Evolutionary conservation across 1,284 basidiomycete species (phyloP), one percentile per base, ranked within the genome.

Genomic region (Cryptococcus sp.): DNA sequence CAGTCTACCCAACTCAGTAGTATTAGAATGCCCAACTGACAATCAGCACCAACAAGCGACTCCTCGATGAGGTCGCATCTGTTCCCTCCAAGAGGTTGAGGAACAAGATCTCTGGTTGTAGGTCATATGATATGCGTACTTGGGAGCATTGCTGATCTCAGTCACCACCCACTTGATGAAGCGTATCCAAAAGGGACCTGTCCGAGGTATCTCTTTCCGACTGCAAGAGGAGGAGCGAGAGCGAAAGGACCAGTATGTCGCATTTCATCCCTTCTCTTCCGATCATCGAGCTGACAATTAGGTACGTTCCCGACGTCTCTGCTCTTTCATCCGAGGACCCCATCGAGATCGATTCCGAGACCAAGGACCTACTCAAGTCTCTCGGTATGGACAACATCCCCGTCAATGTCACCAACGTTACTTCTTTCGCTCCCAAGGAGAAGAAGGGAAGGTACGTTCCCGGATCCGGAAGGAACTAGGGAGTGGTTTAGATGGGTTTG

Each of bases 141-240:
- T 21, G 36, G 46, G 24, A 28, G 9, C 18, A 13, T 7, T 32
- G 11, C 48, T 46, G 4, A 25, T 36, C 14, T 7, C 62, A 74
- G 72, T 98, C 86, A 98, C 96, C 64, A 99, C 94, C 70, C 96
- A 99, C 78, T 82, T 99, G 76, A 99, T 99, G 96, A 98, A 93
- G 84, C 91, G 96, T 74, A 99, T 99, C 74, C 91, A 97, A 79
- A 87, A 87, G 64, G 94, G 94, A n/a, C 96, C 96, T 69, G 96
- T 99, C 62, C 91, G 93, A 70, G 96, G 96, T 73, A 98, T 99
- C 78, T 98, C 93, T 62, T 99, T 98, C 91, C 97, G 97, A 81
- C 88, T 99, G 66, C 96, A 99, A 78, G 96, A 98, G 77, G 96
- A 99, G 80, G 96, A 99, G 82, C 85, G 96, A 65, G 96, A 99